phyloP scores from a whole-genome alignment of 2,329 filamentous ascomycete genomes.

The Penicillium sp. region DNA sequence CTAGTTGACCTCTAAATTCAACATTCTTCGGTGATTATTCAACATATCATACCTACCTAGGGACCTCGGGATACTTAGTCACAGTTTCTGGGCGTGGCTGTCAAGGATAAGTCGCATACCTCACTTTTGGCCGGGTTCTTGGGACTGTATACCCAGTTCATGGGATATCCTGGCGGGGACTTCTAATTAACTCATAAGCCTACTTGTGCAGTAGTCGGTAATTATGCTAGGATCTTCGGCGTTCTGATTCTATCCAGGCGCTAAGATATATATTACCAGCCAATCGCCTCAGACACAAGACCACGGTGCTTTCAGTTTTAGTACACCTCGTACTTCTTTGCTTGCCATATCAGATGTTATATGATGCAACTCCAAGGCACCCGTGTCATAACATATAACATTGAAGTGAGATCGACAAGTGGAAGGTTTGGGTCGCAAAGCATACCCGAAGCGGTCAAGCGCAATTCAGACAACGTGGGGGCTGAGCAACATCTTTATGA shows the following conservation, averaged over 20 bases:
- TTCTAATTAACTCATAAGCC: neutral
- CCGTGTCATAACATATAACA: neutral
- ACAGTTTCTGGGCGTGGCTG: neutral
- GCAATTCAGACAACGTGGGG: neutral
- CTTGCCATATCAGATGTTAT: neutral
- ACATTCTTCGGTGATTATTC: neutral
- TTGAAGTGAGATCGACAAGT: neutral
- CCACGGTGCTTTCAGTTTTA: neutral
- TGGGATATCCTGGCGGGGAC: neutral
- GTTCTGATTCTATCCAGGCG: neutral
- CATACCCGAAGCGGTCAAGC: conserved; percentile 8
- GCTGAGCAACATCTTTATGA: neutral
- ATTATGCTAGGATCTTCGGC: neutral
- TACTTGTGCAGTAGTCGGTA: neutral
- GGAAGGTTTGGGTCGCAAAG: conserved; percentile 4
- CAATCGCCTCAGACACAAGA: neutral
- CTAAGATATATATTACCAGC: neutral
- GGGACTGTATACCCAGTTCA: neutral
- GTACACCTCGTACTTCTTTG: neutral
- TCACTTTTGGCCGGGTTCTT: neutral
- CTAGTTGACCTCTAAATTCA: neutral
- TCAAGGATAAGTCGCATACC: neutral
- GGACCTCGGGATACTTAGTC: neutral
- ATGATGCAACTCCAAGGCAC: neutral
- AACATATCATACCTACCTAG: neutral